These are phyloP conservation scores for Helminthosporium solani DNA, from an alignment of 2,329 filamentous ascomycete genomes.

Conservation along the genomic window DNA sequence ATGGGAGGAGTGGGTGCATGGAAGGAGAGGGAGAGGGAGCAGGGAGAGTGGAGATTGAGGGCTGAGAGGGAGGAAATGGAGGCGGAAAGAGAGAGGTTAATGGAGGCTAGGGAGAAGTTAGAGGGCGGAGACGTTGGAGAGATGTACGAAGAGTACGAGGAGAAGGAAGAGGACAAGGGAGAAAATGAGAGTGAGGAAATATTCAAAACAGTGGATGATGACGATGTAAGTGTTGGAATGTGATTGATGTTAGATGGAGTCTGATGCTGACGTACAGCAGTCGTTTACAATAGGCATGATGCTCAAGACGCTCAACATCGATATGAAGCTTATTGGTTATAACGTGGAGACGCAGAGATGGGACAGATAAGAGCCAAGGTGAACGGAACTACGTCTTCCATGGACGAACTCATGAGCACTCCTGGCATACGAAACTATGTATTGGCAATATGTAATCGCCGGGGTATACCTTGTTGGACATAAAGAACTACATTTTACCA, in stretches of 20 bases:
- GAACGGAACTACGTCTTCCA: not conserved
- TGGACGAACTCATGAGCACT: not conserved
- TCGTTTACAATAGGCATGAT: conserved; percentile 70
- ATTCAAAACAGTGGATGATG: conserved; percentile 37
- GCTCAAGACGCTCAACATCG: conserved; percentile 65
- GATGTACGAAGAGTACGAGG: conserved; percentile 49
- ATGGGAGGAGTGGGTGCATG: conserved; percentile 65
- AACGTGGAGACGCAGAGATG: conserved; percentile 59
- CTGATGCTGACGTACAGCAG: conserved; percentile 28
- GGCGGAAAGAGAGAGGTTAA: conserved; percentile 48
- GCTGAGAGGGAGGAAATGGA: conserved; percentile 37
- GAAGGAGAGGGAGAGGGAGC: conserved; percentile 43
- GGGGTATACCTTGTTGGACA: too few relatives aligned
- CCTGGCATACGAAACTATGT: not conserved
- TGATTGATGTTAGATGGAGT: not conserved
- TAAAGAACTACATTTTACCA: too few relatives aligned
- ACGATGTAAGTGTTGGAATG: conserved; percentile 39
- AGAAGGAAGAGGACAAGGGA: conserved; percentile 28
- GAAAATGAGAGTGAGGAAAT: conserved; percentile 45
- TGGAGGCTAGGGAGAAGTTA: conserved; percentile 40
- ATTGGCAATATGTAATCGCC: too few relatives aligned
- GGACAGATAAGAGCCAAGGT: conserved; percentile 48
- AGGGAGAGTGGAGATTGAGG: conserved; percentile 32
- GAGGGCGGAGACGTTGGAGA: conserved; percentile 44
- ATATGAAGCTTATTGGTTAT: conserved; percentile 63